These are phyloP conservation scores for Pelargonium cotyledonis DNA, from an alignment of 441 rosid species.

Conservation along the genomic window DNA sequence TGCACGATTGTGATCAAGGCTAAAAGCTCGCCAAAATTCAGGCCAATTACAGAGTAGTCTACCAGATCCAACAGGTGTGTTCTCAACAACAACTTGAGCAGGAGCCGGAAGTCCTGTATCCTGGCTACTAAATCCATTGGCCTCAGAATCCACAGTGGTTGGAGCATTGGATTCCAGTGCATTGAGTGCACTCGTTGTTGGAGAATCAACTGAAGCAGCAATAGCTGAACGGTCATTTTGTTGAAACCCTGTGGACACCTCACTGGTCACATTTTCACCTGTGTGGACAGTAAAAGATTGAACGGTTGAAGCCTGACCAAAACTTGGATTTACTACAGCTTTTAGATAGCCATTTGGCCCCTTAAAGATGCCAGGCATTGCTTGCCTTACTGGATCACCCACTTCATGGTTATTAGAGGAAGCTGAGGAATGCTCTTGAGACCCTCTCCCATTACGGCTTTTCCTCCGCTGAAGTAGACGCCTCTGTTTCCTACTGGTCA, in stretches of 20 bases:
- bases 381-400: conserved; percentile 46
- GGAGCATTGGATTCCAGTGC: conserved; percentile 44
- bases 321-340: conserved; percentile 39
- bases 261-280: conserved; percentile 46
- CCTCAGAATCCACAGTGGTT: conserved; percentile 37
- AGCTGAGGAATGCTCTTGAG: conserved; percentile 46
- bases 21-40: conserved; percentile 98
- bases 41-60: conserved; percentile 91
- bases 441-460: conserved; percentile 57
- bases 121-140: conserved; percentile 36
- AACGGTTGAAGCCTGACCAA: conserved; percentile 36
- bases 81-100: conserved; percentile 97
- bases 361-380: conserved; percentile 34
- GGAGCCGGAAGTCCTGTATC: conserved; percentile 79
- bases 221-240: conserved; percentile 46
- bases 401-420: conserved; percentile 48
- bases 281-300: conserved; percentile 33
- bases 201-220: conserved; percentile 35
- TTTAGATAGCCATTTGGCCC: conserved; percentile 47
- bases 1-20: conserved; percentile 99
- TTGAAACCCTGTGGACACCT: conserved; percentile 36
- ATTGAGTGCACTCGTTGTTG: conserved; percentile 36
- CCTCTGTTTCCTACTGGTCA: conserved; percentile 74
- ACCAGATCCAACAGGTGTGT: conserved; percentile 95
- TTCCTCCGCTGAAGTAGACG: conserved; percentile 90